Base-by-base conservation (phyloP, 2,329 filamentous ascomycete genomes). In the Zalaria obscura region DNA sequence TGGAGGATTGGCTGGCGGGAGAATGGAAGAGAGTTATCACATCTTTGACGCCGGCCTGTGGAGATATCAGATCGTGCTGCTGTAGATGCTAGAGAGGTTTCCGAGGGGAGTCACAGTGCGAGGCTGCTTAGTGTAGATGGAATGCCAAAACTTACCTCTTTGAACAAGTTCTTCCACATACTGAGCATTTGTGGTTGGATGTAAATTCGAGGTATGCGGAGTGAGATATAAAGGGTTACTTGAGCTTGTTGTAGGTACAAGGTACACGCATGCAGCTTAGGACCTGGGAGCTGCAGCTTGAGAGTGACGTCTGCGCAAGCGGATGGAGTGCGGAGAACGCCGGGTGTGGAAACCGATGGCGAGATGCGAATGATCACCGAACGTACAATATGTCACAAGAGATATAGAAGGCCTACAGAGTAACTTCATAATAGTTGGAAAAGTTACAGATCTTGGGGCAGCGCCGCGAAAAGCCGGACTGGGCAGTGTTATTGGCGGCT, bases 21-120 rank as follows among this genome's bases (percentile, higher is more conserved):
- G 84, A 83, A 74, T 95, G 88, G 72, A 96, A 98, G 69, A 98
- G 80, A 47, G 89, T 96, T 59, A 96, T 77, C 51, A 93, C 84
- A 69, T 96, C 88, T 55, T 69, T 69, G 48, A 62, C 60, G 51
- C 64, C 66, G 39, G 61, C 56, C 67, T 66, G 35, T 25, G 43
- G 25, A 27, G 29, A 6, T 29, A 33, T 27, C 18, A 32, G 26
- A 25, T 31, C 10, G 8, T 7, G 7, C 7, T 32, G 29, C 7
- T n/a, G 5, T 2, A 3, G 6, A 32, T 5, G 38, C 39, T 35
- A 43, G 37, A 27, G 18, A 25, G 36, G 9, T 31, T 27, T 28
- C 33, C 29, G 29, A 32, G 29, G n/a, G 27, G 8, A 27, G 38
- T 28, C 25, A 33, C 32, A 27, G 10, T 28, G 9, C 26, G 10